A percentile compares a stretch with the other conserved stretches of the same genome.
These are phyloP conservation scores for Kluyveromyces aestuarii DNA, from an alignment of 805 yeast genomes.

Conservation along the genomic window DNA sequence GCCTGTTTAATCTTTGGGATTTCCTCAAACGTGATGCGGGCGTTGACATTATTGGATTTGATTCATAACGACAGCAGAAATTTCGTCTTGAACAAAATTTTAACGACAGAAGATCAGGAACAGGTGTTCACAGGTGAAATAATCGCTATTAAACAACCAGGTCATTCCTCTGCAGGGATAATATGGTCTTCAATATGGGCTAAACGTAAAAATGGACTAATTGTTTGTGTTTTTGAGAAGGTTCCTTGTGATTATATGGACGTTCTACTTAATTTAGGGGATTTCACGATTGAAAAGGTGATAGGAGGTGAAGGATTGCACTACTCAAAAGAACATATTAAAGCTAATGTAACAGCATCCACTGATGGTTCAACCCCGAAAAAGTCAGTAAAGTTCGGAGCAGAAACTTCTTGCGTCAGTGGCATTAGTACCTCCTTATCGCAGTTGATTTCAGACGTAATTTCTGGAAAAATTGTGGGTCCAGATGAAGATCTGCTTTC, in stretches of 20 bases:
- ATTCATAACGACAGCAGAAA: slow-evolving; percentile 68
- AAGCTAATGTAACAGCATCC: slow-evolving; percentile 1
- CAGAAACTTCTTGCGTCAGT: slow-evolving; percentile 17
- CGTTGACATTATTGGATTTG: slow-evolving; percentile 62
- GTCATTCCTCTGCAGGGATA: slow-evolving; percentile 34
- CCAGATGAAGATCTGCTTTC: slow-evolving; percentile 24
- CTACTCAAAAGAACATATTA: not conserved
- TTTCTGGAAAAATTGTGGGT: slow-evolving; percentile 15
- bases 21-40: slow-evolving; percentile 50
- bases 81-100: slow-evolving; percentile 53
- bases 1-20: slow-evolving; percentile 85
- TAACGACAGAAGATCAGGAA: slow-evolving; percentile 30
- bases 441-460: slow-evolving; percentile 20
- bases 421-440: slow-evolving; percentile 23
- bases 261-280: slow-evolving; percentile 33
- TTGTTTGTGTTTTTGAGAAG: slow-evolving; percentile 82
- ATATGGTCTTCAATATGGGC: slow-evolving; percentile 94
- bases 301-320: slow-evolving; percentile 17
- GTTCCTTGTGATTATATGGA: slow-evolving; percentile 67
- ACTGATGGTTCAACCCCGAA: slow-evolving; percentile 4
- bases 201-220: slow-evolving; percentile 56
- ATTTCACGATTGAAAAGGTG: slow-evolving; percentile 20
- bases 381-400: slow-evolving; percentile 23
- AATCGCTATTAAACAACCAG: slow-evolving; percentile 66
- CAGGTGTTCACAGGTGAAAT: slow-evolving; percentile 76